These are phyloP conservation scores for Mortierella hygrophila DNA, from an alignment of 192 early-diverging fungal species.

Conservation along the genomic window DNA sequence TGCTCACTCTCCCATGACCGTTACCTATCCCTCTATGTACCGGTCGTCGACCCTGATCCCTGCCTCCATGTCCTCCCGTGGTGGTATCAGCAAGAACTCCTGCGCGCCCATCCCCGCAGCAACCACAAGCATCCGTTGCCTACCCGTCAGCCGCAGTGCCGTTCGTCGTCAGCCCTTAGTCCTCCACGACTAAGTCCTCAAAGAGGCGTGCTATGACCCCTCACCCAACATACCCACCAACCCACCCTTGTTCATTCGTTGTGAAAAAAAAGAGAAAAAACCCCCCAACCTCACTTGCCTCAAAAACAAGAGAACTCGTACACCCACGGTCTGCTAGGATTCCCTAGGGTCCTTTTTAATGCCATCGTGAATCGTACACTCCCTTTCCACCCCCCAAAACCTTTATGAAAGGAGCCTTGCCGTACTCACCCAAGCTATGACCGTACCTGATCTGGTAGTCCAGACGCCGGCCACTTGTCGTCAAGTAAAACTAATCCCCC, in stretches of 20 bases:
- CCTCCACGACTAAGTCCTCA: conserved; percentile 18
- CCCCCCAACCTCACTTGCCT: not conserved
- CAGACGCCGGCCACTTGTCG: conserved; percentile 55
- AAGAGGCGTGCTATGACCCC: not conserved
- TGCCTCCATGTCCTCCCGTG: conserved; percentile 46
- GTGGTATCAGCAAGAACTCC: conserved; percentile 52
- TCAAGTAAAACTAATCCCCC: conserved; percentile 47
- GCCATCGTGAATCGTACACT: conserved; percentile 52
- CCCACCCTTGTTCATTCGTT: not conserved
- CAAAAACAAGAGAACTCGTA: conserved; percentile 29
- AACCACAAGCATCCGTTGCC: conserved; percentile 47
- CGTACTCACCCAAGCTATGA: conserved; percentile 44
- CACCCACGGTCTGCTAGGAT: conserved; percentile 53
- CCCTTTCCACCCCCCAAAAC: conserved; percentile 22
- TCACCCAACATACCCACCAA: not conserved
- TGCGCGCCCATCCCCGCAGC: conserved; percentile 42
- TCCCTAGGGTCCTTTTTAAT: conserved; percentile 9
- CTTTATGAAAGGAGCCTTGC: conserved; percentile 54
- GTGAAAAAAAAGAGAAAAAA: conserved; percentile 9
- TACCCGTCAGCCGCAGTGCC: conserved; percentile 36
- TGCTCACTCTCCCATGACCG: conserved; percentile 45
- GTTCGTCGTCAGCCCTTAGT: conserved; percentile 52
- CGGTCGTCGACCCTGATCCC: conserved; percentile 47
- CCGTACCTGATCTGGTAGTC: conserved; percentile 43
- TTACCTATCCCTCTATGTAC: conserved; percentile 48